Evolutionary conservation across 805 yeast species (phyloP), one percentile per base, ranked within the genome.

Genomic region (Peterozyma toletana): DNA sequence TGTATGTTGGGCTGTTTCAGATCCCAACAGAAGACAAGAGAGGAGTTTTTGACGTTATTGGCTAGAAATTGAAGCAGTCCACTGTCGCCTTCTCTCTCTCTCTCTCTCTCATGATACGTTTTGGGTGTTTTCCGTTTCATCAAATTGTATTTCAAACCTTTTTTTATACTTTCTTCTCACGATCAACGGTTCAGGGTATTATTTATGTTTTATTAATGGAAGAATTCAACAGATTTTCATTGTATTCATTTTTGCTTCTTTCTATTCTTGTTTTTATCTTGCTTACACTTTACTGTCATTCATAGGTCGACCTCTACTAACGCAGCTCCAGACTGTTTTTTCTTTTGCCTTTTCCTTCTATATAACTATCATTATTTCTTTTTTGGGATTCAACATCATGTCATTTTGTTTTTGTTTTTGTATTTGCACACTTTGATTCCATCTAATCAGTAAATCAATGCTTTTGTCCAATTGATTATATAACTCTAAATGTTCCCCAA

Each of bases 1-100:
- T 91, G 98, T 59, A 91, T 93, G 97, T 74, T 93, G 54, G 99
- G 99, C 9, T 86, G 96, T 52, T 93, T 93, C 72, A 77, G 97
- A 57, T 85, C 82, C 44, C 88, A 88, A 37, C 96, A 90, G 62
- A 88, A 87, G 71, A 93, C 99, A 2, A 79, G 99, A 58, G 99
- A 93, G 58, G 99, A 93, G 65, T 93, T 93, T 56, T 73, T 93
- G 59, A 83, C 90, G 11, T 69, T 90, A 48, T 68, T 90, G 54
- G 85, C 84, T 35, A 78, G 86, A 64, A 69, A 71, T 53, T 76
- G 48, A 42, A 4, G 6, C 9, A 31, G 42, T n/a, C 38, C 45
- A 4, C 7, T 21, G 7, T 21, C 27, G 27, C 27, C 27, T 21
- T 21, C 27, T 21, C 7, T 21, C 27, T 38, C 36, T 11, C 38